Base-by-base conservation (phyloP, 202 grass and related monocot species). In the Carex arenaria region DNA sequence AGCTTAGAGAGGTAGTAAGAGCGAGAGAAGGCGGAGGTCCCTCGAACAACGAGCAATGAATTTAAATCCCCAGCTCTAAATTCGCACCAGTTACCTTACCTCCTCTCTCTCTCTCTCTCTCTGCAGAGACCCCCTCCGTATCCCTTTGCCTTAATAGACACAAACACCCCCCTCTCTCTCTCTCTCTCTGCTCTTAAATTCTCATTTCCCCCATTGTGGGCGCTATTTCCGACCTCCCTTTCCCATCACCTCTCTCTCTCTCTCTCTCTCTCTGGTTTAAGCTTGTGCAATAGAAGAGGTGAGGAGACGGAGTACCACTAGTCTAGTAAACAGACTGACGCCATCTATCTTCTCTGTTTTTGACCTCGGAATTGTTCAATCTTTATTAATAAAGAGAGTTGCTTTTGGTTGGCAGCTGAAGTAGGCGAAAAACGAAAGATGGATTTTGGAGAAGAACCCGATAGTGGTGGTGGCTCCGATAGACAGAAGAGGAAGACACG, bases 1-100 rank as follows among this genome's bases (percentile, higher is more conserved):
- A 54, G 43, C 20, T 43, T 20, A 84, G 69, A 79, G 72, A 79
- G 43, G 57, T 22, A 65, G 11, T 5, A 56, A 18, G 65, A 69
- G 49, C 4, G 85, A 82, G 65, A 87, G 84, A 64, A 87, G 86
- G 90, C 5, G 64, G 80, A 88, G 64, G 84, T 55, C 32, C 84
- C 84, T 86, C 76, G 84, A 86, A 72, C 12, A 63, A 18, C 63
- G 83, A 83, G 86, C 79, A 74, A 31, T 62, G 69, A 87, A 86
- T 93, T 90, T 89, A 89, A 92, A 91, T 83, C 88, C 51, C 69
- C 78, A 67, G 47, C 86, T 86, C 86, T 94, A 87, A 85, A 82
- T 87, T 85, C 74, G 90, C 93, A 88, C 65, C 87, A 80, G 93
- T 96, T 96, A 91, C 93, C 79, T 96, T 96, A 91, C 93, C 79